Percentiles rank a stretch among this genome's conserved stretches.
These are phyloP conservation scores for Gaertneriomyces sp. DNA, from an alignment of 192 early-diverging fungal species.

Conservation along the genomic window DNA sequence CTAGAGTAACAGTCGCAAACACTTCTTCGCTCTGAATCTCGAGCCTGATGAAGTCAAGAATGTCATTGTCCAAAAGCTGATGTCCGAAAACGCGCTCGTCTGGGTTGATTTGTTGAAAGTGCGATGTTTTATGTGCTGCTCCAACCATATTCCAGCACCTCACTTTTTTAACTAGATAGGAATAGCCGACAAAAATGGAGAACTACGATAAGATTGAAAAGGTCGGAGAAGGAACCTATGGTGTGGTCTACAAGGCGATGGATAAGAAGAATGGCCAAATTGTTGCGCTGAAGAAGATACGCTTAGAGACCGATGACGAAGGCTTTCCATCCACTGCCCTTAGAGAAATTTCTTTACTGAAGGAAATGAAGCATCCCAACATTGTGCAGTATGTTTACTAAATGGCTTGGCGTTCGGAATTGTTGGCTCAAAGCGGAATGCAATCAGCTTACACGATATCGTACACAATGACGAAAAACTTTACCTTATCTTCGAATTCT, in stretches of 20 bases:
- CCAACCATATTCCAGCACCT: too few relatives aligned
- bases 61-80: too few relatives aligned
- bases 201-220: constrained; percentile 69
- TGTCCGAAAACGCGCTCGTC: too few relatives aligned
- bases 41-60: too few relatives aligned
- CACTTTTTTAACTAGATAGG: neutral
- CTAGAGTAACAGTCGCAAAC: neutral
- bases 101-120: too few relatives aligned
- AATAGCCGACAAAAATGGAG: constrained; percentile 10
- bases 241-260: constrained; percentile 76
- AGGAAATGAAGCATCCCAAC: constrained; percentile 91
- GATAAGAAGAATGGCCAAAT: constrained; percentile 72
- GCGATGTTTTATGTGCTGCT: too few relatives aligned
- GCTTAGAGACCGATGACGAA: constrained; percentile 70
- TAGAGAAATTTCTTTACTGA: constrained; percentile 96
- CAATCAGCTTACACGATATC: constrained; percentile 76
- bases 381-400: constrained; percentile 56
- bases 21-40: neutral
- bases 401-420: neutral
- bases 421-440: neutral
- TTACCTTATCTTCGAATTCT: constrained; percentile 93
- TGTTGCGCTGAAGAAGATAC: constrained; percentile 96
- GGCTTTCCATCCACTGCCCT: constrained; percentile 97
- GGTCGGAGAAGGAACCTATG: constrained; percentile 97
- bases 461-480: constrained; percentile 83